Conservation (phyloP, 2,329 filamentous ascomycete species). For the Phaeoacremonium minimum region DNA sequence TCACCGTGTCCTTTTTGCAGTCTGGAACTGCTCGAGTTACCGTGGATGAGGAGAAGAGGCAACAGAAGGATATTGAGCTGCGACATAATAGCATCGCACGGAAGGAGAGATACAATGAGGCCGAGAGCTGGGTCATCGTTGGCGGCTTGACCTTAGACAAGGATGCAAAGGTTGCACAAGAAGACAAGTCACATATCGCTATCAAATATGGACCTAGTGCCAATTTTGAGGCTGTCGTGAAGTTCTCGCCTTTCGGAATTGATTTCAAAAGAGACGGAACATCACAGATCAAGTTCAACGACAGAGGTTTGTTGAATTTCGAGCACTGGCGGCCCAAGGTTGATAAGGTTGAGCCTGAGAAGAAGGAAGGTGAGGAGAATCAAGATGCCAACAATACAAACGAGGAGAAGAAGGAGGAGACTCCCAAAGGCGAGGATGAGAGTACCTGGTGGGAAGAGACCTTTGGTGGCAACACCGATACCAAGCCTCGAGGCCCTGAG, state of each 20-base stretch:
- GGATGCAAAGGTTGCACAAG: conserved; percentile 62
- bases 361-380: conserved; percentile 46
- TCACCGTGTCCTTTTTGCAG: conserved; percentile 84
- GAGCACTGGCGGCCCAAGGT: conserved; percentile 93
- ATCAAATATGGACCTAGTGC: conserved; percentile 74
- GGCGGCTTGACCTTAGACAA: conserved; percentile 73
- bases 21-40: conserved; percentile 84
- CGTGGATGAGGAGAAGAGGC: conserved; percentile 85
- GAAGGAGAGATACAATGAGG: conserved; percentile 94
- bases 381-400: conserved; percentile 25
- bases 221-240: conserved; percentile 78
- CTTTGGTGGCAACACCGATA: conserved; percentile 92
- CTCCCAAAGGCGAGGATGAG: conserved; percentile 60
- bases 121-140: conserved; percentile 79
- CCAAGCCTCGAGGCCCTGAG: conserved; percentile 92
- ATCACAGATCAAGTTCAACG: conserved; percentile 83
- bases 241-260: conserved; percentile 75
- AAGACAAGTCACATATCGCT: conserved; percentile 64
- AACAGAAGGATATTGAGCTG: conserved; percentile 84
- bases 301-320: conserved; percentile 83
- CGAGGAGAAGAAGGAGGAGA: conserved; percentile 36
- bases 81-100: conserved; percentile 77
- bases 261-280: conserved; percentile 82
- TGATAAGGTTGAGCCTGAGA: conserved; percentile 51
- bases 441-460: conserved; percentile 97